Base-by-base conservation (phyloP, 1,139 yeast genomes). In the Keqinozyma sinolaborantium region DNA sequence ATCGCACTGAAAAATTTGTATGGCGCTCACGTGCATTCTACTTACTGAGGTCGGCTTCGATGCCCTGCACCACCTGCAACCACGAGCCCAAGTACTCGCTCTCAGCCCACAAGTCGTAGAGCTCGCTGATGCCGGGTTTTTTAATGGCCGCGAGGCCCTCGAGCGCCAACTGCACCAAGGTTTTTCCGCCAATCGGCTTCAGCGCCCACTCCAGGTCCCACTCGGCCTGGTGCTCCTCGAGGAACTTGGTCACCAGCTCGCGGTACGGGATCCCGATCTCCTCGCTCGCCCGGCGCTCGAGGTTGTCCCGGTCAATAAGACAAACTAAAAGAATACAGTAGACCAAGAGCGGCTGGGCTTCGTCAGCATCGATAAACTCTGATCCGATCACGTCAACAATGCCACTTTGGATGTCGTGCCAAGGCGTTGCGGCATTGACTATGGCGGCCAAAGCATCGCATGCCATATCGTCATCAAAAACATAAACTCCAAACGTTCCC, bases 401-500 rank as follows among this genome's bases (percentile, higher is more conserved):
- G 16, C 21, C 23, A 12, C 32, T 25, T 8, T 15, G 19, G 24
- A 35, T 36, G 12, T 9, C 29, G 16, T 30, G 27, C 9, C 31
- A 36, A 6, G 42, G 43, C 18, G 33, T 34, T 13, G 26, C 34
- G 14, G 26, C 16, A 10, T 25, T 18, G 2, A 26, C 13, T 13
- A 30, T 23, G 16, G 26, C 25, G 3, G 34, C 40, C 24, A 44
- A 31, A 10, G 28, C 23, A 23, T 45, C 50, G 16, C 42, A 38
- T 2, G 42, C 40, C 13, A 26, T 11, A 26, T 45, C 50, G 24
- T 40, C 47, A 10, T 46, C 50, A 18, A 45, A 43, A 14, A 44
- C 30, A 6, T 42, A 29, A 11, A 33, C 21, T 5, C 48, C 50
- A 40, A 44, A 44, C 11, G 47, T 41, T 4, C 50, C 50, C 50